Evolutionary conservation across 805 yeast genomes (phyloP), one percentile per base, ranked within the genome.

Genomic region (Lachancea thermotolerans): DNA sequence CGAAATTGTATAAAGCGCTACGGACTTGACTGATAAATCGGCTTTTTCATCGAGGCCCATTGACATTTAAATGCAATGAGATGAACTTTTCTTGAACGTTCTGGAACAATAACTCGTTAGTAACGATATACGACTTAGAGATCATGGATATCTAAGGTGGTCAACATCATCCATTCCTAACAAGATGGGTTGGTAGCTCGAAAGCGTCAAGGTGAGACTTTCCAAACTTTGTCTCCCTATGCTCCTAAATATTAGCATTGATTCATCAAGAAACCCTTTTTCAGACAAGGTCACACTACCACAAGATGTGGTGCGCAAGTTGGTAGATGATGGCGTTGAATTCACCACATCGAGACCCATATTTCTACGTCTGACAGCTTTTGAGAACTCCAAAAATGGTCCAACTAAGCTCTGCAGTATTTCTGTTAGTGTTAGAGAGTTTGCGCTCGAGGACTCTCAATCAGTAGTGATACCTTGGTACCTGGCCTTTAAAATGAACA

Each of bases 281-380:
- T 38, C 42, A 27, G 47, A 44, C 17, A 44, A 44, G 12, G 27
- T 44, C 2, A 10, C 10, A n/a, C 39, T 44, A 9, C 43, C 47
- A 9, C 42, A 44, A 28, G 35, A 17, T 15, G 36, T 37, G 29
- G 16, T 44, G n/a, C 15, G 14, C 15, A 16, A 27, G 12, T 15
- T 44, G 2, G 2, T 44, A 10, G 21, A 34, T 10, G 17, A 37
- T 12, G 28, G 30, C 8, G 35, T 29, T 39, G 14, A 25, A 10
- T 44, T 44, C 32, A 15, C 30, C 17, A 27, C 43, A 12, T 14
- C 39, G 10, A 44, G 39, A 17, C 43, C 47, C 15, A 30, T 30
- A 11, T 30, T 30, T 14, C 14, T 30, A 14, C 33, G 14, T 3
- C 14, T 30, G 14, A 11, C 14, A 14, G 33, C 27, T 39, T 8